Conservation (phyloP, 345 rosid species). For the Brassica juncea region DNA sequence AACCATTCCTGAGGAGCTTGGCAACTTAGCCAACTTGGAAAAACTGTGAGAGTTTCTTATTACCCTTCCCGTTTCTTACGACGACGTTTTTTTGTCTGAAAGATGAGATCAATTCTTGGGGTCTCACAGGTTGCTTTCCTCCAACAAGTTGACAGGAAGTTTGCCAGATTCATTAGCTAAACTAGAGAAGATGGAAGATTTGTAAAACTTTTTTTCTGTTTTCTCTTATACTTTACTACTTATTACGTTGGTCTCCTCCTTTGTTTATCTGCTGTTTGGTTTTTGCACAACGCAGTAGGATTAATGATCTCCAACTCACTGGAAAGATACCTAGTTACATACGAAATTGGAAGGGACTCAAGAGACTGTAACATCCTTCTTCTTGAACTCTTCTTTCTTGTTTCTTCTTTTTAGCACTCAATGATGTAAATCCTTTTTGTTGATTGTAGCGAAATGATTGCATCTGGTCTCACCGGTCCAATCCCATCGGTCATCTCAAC, state of each 20-base stretch:
- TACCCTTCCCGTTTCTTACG: constrained; percentile 7
- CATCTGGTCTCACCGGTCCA: constrained; percentile 63
- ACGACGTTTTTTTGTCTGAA: constrained; percentile 9
- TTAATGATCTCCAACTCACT: constrained; percentile 60
- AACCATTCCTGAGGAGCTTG: constrained; percentile 55
- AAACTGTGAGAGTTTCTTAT: constrained; percentile 44
- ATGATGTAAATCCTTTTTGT: constrained; percentile 2
- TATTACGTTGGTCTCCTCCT: neutral
- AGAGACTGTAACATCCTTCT: constrained; percentile 50
- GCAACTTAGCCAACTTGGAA: constrained; percentile 47
- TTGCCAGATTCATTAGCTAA: constrained; percentile 47
- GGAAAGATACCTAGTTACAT: constrained; percentile 58
- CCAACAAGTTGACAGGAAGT: constrained; percentile 56
- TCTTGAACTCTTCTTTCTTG: neutral
- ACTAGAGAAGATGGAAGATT: constrained; percentile 51
- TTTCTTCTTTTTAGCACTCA: neutral
- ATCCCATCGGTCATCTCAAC: constrained; percentile 50
- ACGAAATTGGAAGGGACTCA: constrained; percentile 50
- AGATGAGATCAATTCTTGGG: neutral
- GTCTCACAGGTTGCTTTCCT: constrained; percentile 53
- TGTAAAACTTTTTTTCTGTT: constrained; percentile 44
- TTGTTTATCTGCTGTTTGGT: constrained; percentile 31
- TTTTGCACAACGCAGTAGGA: constrained; percentile 52
- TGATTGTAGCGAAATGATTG: constrained; percentile 55
- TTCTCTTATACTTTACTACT: constrained; percentile 1